phyloP scores from a whole-genome alignment of 331 rosid species.

The Quercus tomentella region DNA sequence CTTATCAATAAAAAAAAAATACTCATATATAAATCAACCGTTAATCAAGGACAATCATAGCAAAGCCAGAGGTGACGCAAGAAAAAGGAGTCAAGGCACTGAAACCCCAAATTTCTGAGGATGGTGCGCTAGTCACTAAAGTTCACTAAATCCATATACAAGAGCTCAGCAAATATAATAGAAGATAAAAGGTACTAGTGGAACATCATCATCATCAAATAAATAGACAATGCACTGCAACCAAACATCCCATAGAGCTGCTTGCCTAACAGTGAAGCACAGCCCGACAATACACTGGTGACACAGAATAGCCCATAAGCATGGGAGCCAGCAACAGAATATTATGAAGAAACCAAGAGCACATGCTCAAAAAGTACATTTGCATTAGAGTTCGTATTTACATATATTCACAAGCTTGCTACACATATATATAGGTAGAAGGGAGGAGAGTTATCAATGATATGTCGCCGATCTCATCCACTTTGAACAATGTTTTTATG shows the following conservation, averaged over 20 bases:
- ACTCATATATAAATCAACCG: no score
- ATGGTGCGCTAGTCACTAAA: no score
- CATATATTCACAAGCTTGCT: constrained; percentile 50
- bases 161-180: not conserved
- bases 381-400: constrained; percentile 28
- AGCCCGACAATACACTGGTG: not conserved
- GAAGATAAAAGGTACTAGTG: not conserved
- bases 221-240: not conserved
- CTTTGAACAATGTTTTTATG: constrained; percentile 34
- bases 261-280: not conserved
- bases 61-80: no score
- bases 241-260: not conserved
- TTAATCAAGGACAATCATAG: no score
- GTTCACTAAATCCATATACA: no score
- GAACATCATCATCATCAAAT: not conserved
- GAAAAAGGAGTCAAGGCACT: no score
- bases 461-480: constrained; percentile 19
- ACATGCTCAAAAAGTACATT: constrained; percentile 21
- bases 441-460: constrained; percentile 8
- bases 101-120: no score
- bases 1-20: no score
- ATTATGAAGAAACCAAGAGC: constrained; percentile 2
- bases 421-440: not conserved
- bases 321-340: not conserved
- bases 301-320: not conserved